Evolutionary conservation across 768 basidiomycete species (phyloP), one percentile per base, ranked within the genome.

Genomic region (Rhizopogon vesiculosus): DNA sequence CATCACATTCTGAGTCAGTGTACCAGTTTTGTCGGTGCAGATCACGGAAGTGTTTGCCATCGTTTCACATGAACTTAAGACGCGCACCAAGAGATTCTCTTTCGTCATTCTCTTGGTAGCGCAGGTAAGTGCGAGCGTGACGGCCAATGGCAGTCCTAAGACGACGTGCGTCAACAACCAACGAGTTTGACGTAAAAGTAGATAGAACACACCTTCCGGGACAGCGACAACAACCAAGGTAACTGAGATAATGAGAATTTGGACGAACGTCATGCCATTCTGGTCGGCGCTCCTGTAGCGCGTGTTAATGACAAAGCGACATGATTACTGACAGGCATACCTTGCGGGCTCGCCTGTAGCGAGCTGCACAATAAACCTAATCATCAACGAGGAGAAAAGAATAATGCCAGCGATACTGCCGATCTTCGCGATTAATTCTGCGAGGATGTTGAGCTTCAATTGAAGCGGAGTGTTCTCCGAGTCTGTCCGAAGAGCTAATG

Each of bases 91-190:
- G 0, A 98, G 78, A 52, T 97, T 97, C 71, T 94, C 90, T 65
- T 87, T 82, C 8, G 95, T 91, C 97, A 98, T 98, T n/a, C 96
- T 87, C 64, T 91, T 94, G 45, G 97, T 99, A 0, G 96, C 97
- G 65, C 98, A 99, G 1, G 97, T 92, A 33, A 99, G 77, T 0
- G 97, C 97, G 45, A 99, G 83, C 0, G 96, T 98, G 49, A 98
- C 96, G 42, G 96, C 96, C 53, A 99, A 78, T 2, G 96, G 96
- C 5, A 99, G 78, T 66, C 95, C 91, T 90, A 64, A 53, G 6
- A 10, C 18, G 40, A 38, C 9, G 39, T 13, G 25, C 45, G 45
- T 48, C 40, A 56, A 56, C 31, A 22, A 25, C 19, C 16, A 35
- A 15, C 4, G 49, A 42, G 39, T 38, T 10, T 38, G 7, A 42